phyloP scores from a whole-genome alignment of 176 grass and related monocot genomes.

The Luzula sylvatica region DNA sequence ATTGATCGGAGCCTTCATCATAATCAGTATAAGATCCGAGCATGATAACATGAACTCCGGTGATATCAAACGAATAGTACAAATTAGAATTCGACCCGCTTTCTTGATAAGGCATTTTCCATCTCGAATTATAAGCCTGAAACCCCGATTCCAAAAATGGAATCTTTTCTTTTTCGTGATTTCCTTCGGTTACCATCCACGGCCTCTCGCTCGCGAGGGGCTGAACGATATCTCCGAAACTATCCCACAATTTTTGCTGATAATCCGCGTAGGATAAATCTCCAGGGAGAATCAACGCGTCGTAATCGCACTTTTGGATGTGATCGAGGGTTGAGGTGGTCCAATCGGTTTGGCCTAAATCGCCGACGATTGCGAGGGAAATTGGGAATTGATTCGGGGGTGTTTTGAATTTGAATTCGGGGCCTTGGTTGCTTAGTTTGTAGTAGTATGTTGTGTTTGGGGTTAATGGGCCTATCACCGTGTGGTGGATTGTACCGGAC shows the following conservation, averaged over 20 bases:
- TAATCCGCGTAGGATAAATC: constrained; percentile 96
- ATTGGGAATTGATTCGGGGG: constrained; percentile 69
- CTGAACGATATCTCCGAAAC: constrained; percentile 69
- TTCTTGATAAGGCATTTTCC: constrained; percentile 96
- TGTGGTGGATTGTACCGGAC: constrained; percentile 87
- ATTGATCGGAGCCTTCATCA: constrained; percentile 80
- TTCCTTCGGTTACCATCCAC: constrained; percentile 87
- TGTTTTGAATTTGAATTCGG: constrained; percentile 71
- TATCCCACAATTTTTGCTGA: constrained; percentile 93
- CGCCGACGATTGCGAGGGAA: constrained; percentile 79
- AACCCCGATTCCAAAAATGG: constrained; percentile 53
- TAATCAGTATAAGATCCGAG: constrained; percentile 97
- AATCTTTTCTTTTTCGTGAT: constrained; percentile 91
- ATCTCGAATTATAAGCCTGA: constrained; percentile 83
- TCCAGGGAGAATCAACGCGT: constrained; percentile 79
- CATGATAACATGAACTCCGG: constrained; percentile 73
- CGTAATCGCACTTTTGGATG: constrained; percentile 61
- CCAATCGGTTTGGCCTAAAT: constrained; percentile 92
- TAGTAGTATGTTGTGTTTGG: constrained; percentile 65
- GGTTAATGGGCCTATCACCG: constrained; percentile 69
- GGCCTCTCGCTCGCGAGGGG: constrained; percentile 58
- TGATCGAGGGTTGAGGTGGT: constrained; percentile 66
- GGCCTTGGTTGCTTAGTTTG: constrained; percentile 55
- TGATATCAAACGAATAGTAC: constrained; percentile 81
- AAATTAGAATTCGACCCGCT: constrained; percentile 75